Conservation (phyloP, 1,284 basidiomycete species). For the Ustilago bromivora region DNA sequence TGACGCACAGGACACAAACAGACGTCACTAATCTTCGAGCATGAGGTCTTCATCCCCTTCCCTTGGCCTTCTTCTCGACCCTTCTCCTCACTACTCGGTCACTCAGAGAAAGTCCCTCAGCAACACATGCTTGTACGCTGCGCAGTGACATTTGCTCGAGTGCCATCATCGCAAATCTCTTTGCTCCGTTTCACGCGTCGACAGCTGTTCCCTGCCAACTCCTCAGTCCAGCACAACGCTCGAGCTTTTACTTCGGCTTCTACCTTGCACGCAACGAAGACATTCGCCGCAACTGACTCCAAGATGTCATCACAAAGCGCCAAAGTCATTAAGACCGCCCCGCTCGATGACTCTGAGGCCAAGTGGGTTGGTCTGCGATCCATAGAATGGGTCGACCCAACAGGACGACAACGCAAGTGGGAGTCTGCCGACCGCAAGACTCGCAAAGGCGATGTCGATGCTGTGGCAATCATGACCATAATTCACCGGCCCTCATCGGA, state of each 20-base stretch:
- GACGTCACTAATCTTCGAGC: constrained; percentile 16
- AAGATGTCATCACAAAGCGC: constrained; percentile 52
- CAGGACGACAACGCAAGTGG: constrained; percentile 65
- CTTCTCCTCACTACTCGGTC: background rate
- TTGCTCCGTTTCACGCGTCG: background rate
- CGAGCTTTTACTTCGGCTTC: constrained; percentile 10
- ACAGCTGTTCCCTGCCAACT: background rate
- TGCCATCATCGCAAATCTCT: constrained; percentile 11
- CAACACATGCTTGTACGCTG: constrained; percentile 26
- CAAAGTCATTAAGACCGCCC: constrained; percentile 39
- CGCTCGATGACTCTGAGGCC: constrained; percentile 55
- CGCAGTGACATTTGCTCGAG: constrained; percentile 10
- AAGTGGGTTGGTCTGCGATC: constrained; percentile 67
- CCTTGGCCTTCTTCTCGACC: background rate
- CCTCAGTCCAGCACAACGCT: background rate
- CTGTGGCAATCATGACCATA: constrained; percentile 66
- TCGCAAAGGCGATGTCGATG: constrained; percentile 66
- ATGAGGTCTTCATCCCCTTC: constrained; percentile 23
- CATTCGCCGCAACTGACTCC: constrained; percentile 12
- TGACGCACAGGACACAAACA: constrained; percentile 8
- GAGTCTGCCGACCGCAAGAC: constrained; percentile 67
- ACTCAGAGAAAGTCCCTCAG: background rate
- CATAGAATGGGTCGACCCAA: constrained; percentile 66
- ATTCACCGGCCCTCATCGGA: constrained; percentile 58
- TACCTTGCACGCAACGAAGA: background rate